Conservation (phyloP, 2,329 filamentous ascomycete species). For the Fusarium torreyae region DNA sequence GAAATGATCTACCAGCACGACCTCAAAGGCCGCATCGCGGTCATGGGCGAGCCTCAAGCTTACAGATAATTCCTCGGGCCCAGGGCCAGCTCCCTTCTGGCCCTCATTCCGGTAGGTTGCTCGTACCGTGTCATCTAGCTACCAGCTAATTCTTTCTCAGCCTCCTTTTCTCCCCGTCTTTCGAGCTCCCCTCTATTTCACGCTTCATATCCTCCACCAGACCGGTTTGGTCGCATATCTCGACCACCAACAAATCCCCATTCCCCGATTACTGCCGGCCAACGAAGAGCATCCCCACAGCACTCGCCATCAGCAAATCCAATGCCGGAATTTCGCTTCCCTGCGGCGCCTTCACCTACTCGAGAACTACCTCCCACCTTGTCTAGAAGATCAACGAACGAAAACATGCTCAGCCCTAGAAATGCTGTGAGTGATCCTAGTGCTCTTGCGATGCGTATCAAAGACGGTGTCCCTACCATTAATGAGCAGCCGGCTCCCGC, state of each 20-base stretch:
- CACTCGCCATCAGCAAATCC: constrained; percentile 56
- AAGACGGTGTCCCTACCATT: constrained; percentile 64
- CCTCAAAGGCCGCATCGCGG: constrained; percentile 70
- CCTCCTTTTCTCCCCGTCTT: constrained; percentile 61
- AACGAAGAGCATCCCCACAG: constrained; percentile 58
- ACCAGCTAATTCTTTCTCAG: constrained; percentile 47
- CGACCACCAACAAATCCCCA: constrained; percentile 62
- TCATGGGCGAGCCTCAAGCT: constrained; percentile 84
- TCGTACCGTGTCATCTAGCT: not conserved
- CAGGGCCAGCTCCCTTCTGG: constrained; percentile 62
- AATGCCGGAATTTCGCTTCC: constrained; percentile 72
- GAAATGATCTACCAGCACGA: constrained; percentile 59
- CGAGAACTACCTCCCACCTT: constrained; percentile 53
- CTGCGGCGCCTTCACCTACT: constrained; percentile 62
- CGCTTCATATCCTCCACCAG: constrained; percentile 69
- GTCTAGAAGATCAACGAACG: constrained; percentile 52
- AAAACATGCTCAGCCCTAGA: constrained; percentile 60
- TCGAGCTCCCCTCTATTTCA: constrained; percentile 68
- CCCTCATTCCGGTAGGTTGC: constrained; percentile 58
- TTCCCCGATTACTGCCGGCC: constrained; percentile 58
- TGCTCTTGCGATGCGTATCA: constrained; percentile 58
- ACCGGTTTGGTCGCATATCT: constrained; percentile 61
- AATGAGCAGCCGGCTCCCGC: constrained; percentile 73
- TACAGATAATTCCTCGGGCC: constrained; percentile 73
- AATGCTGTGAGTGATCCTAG: constrained; percentile 54